Conservation (phyloP, 352 stramenopile genomes). For the Elongisporangium senticosum region DNA sequence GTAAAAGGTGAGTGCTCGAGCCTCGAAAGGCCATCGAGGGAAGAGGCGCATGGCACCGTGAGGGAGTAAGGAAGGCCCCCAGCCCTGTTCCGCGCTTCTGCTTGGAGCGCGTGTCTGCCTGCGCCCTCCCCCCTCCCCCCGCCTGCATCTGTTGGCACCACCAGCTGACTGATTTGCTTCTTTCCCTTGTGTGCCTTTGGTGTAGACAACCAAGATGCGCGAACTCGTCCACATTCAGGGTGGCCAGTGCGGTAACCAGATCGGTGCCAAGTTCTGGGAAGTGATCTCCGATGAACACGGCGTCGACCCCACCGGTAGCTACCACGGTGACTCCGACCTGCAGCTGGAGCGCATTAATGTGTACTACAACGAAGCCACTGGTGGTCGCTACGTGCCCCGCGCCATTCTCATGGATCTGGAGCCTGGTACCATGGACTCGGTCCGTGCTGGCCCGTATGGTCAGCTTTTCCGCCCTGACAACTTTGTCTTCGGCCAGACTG, state of each 20-base stretch:
- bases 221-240: conserved; percentile 98
- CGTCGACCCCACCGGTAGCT: conserved; percentile 89
- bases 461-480: conserved; percentile 99
- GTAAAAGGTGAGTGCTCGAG: conserved; percentile 30
- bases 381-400: conserved; percentile 96
- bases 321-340: conserved; percentile 94
- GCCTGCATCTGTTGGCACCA: background rate
- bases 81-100: background rate
- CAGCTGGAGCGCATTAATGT: conserved; percentile 99
- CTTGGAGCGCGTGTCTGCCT: background rate
- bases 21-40: background rate
- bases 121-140: no score
- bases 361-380: conserved; percentile 99
- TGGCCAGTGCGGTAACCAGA: conserved; percentile 99
- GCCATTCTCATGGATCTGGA: conserved; percentile 99
- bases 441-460: conserved; percentile 94
- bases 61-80: background rate
- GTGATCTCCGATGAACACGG: conserved; percentile 96
- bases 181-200: conserved; percentile 5
- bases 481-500: conserved; percentile 98
- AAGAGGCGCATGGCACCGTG: background rate
- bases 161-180: background rate
- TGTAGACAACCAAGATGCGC: conserved; percentile 70
- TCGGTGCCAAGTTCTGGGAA: conserved; percentile 98
- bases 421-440: conserved; percentile 98